Conservation (phyloP, 768 basidiomycete species). For the Mycena latifolia region DNA sequence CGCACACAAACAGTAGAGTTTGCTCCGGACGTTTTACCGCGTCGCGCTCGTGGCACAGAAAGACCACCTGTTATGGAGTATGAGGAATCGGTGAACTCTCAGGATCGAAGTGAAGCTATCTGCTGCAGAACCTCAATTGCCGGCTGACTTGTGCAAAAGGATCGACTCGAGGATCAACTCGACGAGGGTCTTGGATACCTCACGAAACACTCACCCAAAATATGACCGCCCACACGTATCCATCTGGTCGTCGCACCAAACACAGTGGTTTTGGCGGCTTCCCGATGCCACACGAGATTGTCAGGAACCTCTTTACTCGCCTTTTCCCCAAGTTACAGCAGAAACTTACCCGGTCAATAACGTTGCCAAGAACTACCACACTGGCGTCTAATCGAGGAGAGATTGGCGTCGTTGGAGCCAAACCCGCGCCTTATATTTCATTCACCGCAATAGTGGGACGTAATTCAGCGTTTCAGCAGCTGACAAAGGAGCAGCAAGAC, state of each 20-base stretch:
- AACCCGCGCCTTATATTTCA: conserved; percentile 81
- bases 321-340: conserved; percentile 75
- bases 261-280: conserved; percentile 78
- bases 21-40: conserved; percentile 50
- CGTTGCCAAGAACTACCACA: conserved; percentile 79
- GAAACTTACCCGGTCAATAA: conserved; percentile 75
- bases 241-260: conserved; percentile 44
- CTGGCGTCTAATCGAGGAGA: conserved; percentile 58
- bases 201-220: conserved; percentile 38
- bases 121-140: neutral
- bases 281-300: conserved; percentile 73
- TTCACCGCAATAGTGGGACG: conserved; percentile 89
- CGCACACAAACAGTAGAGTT: conserved; percentile 64
- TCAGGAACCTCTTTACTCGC: conserved; percentile 60
- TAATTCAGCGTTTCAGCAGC: conserved; percentile 77
- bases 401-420: conserved; percentile 53
- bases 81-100: conserved; percentile 24
- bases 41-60: conserved; percentile 38
- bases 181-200: conserved; percentile 35
- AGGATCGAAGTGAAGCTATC: conserved; percentile 36
- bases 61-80: conserved; percentile 31
- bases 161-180: conserved; percentile 42
- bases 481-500: conserved; percentile 87
- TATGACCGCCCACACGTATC: conserved; percentile 35
- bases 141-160: conserved; percentile 28